phyloP scores from a whole-genome alignment of 768 basidiomycete genomes.

The Mycena epipterygia region DNA sequence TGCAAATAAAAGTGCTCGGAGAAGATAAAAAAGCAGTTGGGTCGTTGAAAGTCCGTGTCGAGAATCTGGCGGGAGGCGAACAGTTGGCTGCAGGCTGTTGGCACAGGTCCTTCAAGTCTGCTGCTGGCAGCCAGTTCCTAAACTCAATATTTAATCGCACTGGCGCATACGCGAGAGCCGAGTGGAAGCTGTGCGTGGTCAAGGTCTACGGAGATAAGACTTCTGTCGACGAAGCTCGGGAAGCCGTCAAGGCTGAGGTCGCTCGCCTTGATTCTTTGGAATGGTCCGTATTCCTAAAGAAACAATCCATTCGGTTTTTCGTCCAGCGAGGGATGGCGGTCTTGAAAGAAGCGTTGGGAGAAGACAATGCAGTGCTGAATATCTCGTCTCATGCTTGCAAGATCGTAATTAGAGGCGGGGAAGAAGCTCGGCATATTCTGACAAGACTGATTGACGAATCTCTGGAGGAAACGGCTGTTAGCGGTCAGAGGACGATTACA shows the following conservation, averaged over 20 bases:
- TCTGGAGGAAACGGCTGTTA: slow-evolving; percentile 36
- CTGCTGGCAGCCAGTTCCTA: slow-evolving; percentile 51
- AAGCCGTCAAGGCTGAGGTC: slow-evolving; percentile 62
- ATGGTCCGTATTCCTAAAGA: slow-evolving; percentile 54
- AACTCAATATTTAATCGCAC: slow-evolving; percentile 49
- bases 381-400: slow-evolving; percentile 50
- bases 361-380: slow-evolving; percentile 65
- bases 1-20: slow-evolving; percentile 62
- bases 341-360: slow-evolving; percentile 67
- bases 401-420: slow-evolving; percentile 68
- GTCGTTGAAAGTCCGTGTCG: slow-evolving; percentile 70
- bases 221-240: slow-evolving; percentile 57
- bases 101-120: slow-evolving; percentile 58
- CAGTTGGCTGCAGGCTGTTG: slow-evolving; percentile 58
- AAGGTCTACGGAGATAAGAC: slow-evolving; percentile 60
- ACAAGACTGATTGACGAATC: slow-evolving; percentile 60
- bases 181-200: slow-evolving; percentile 60
- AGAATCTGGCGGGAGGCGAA: slow-evolving; percentile 55
- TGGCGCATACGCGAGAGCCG: slow-evolving; percentile 58
- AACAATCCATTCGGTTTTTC: slow-evolving; percentile 62
- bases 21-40: slow-evolving; percentile 68
- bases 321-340: slow-evolving; percentile 62
- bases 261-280: slow-evolving; percentile 61
- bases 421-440: slow-evolving; percentile 65
- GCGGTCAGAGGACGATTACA: neutral